Conservation (phyloP, 495 filamentous ascomycete genomes). For the Xylaria grammica region DNA sequence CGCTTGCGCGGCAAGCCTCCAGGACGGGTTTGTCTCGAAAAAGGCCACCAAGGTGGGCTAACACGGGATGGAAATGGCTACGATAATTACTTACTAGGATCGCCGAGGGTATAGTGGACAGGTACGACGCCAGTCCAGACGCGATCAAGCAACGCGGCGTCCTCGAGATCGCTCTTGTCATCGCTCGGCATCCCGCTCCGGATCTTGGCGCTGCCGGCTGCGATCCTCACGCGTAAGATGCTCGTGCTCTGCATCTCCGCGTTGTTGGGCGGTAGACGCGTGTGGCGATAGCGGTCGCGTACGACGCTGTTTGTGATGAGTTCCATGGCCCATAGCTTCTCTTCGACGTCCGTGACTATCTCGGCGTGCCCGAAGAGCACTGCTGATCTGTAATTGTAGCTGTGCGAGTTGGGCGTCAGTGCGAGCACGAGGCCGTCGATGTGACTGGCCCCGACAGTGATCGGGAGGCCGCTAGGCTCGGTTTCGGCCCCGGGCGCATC, state of each 20-base stretch:
- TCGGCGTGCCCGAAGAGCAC: slow-evolving; percentile 76
- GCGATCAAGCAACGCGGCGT: slow-evolving; percentile 61
- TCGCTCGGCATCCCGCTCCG: slow-evolving; percentile 72
- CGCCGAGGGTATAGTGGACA: slow-evolving; percentile 66
- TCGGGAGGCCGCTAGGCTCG: slow-evolving; percentile 56
- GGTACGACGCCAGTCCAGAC: slow-evolving; percentile 91
- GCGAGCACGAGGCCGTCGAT: slow-evolving; percentile 78
- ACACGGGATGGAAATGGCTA: neutral
- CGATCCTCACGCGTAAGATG: slow-evolving; percentile 72
- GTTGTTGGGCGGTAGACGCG: slow-evolving; percentile 72
- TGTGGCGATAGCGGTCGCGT: slow-evolving; percentile 68
- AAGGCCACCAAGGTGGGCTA: too few species aligned
- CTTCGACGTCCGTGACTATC: slow-evolving; percentile 67
- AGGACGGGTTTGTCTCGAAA: too few species aligned
- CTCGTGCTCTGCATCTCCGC: slow-evolving; percentile 80
- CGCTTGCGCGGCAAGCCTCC: too few species aligned
- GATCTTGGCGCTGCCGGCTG: slow-evolving; percentile 79
- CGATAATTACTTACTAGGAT: slow-evolving; percentile 48
- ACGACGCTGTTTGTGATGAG: slow-evolving; percentile 79
- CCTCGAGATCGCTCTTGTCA: slow-evolving; percentile 68
- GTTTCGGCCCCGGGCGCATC: slow-evolving; percentile 32
- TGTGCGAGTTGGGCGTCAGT: slow-evolving; percentile 79
- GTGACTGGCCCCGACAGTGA: slow-evolving; percentile 67
- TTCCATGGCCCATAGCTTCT: slow-evolving; percentile 85
- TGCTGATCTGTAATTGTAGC: slow-evolving; percentile 88